A percentile compares a stretch with the other conserved stretches of the same genome.
phyloP scores from a whole-genome alignment of 2,329 filamentous ascomycete species.

The Microcyclospora tardicrescens region DNA sequence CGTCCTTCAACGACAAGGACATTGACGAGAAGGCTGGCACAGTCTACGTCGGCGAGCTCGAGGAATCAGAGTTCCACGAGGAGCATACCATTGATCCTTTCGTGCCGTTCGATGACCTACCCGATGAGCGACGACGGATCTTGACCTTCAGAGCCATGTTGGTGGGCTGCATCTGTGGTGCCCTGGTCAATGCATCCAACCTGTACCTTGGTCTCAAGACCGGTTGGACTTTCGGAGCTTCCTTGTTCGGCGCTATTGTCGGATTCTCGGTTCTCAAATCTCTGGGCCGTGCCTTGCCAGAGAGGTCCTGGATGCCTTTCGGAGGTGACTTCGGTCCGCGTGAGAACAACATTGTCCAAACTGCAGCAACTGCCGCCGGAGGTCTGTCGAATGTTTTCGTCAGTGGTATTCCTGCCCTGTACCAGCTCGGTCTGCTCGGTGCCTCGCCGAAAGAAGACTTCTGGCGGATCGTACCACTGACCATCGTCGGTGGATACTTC shows the following conservation, averaged over 20 bases:
- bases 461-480: conserved; percentile 45
- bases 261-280: conserved; percentile 47
- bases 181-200: conserved; percentile 49
- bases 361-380: conserved; percentile 46
- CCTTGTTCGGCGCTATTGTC: conserved; percentile 36
- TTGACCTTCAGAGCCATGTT: conserved; percentile 44
- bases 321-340: conserved; percentile 46
- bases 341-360: conserved; percentile 51
- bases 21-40: conserved; percentile 16
- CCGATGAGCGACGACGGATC: conserved; percentile 35
- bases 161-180: conserved; percentile 43
- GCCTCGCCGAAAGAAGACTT: conserved; percentile 43
- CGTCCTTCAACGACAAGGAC: conserved; percentile 11
- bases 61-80: conserved; percentile 18
- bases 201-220: conserved; percentile 45
- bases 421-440: conserved; percentile 39
- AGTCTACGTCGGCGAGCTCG: conserved; percentile 16
- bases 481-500: conserved; percentile 50
- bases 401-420: conserved; percentile 47
- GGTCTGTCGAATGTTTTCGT: conserved; percentile 46
- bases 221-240: conserved; percentile 32
- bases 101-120: conserved; percentile 30
- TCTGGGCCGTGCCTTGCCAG: conserved; percentile 36
- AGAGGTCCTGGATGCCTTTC: conserved; percentile 35
- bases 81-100: conserved; percentile 26